Conservation (phyloP, 2,329 filamentous ascomycete species). For the Ascosphaera acerosa region DNA sequence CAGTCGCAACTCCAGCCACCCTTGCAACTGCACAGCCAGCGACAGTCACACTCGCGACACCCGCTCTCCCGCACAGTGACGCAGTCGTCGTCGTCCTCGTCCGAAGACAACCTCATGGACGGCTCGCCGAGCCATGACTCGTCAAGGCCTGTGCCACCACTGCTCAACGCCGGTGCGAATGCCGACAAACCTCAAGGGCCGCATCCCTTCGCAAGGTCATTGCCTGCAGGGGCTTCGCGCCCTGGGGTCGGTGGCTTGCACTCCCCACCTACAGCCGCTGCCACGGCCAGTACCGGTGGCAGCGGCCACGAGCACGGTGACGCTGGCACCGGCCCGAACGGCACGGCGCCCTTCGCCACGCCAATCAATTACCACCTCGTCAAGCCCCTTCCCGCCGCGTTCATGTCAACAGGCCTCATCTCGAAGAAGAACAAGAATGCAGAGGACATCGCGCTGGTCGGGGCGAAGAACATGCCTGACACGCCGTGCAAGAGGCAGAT, state of each 20-base stretch:
- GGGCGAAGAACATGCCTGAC: conserved; percentile 54
- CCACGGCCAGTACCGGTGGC: background rate
- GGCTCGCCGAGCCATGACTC: conserved; percentile 44
- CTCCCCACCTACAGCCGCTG: no score
- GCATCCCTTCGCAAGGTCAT: conserved; percentile 44
- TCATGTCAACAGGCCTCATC: conserved; percentile 81
- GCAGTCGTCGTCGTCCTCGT: conserved; percentile 50
- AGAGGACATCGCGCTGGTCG: conserved; percentile 32
- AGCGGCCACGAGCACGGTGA: background rate
- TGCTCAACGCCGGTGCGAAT: conserved; percentile 25
- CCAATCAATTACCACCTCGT: conserved; percentile 52
- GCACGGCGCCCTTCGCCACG: conserved; percentile 36
- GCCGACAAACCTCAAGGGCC: conserved; percentile 26
- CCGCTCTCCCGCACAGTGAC: conserved; percentile 70
- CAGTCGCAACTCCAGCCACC: conserved; percentile 25
- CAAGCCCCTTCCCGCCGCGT: conserved; percentile 56
- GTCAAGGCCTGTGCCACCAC: no score
- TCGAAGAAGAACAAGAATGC: conserved; percentile 79
- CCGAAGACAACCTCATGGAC: conserved; percentile 49
- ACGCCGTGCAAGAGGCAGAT: conserved; percentile 77
- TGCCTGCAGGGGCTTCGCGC: conserved; percentile 38
- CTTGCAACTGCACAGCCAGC: conserved; percentile 11
- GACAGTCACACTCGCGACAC: conserved; percentile 28
- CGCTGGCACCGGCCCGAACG: background rate
- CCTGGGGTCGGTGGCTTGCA: no score